phyloP scores from a whole-genome alignment of 148 eudicot species.

The Chenopodium formosanum region DNA sequence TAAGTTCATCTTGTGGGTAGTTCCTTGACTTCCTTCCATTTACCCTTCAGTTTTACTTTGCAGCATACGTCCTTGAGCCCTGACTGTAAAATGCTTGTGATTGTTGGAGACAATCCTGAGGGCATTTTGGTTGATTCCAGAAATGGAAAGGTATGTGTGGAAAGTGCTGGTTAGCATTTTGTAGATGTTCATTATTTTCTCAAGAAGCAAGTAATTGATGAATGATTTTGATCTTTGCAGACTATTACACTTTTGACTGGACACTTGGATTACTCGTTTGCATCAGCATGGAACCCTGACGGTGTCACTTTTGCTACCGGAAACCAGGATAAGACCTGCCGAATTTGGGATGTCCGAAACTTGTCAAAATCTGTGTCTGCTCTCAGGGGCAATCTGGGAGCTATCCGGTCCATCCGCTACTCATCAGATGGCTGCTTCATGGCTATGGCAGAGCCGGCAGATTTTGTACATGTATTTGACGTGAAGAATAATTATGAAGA shows the following conservation, averaged over 20 bases:
- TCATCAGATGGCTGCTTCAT: slow-evolving; percentile 78
- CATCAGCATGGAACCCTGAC: slow-evolving; percentile 87
- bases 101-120: slow-evolving; percentile 70
- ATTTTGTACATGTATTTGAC: slow-evolving; percentile 77
- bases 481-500: slow-evolving; percentile 51
- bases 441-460: slow-evolving; percentile 94
- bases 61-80: slow-evolving; percentile 87
- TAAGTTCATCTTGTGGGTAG: neutral
- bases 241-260: slow-evolving; percentile 45
- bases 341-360: slow-evolving; percentile 76
- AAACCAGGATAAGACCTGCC: slow-evolving; percentile 84
- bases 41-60: slow-evolving; percentile 7
- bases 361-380: slow-evolving; percentile 53
- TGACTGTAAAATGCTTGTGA: slow-evolving; percentile 53
- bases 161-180: too few species aligned
- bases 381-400: slow-evolving; percentile 72
- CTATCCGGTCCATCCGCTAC: slow-evolving; percentile 77
- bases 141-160: slow-evolving; percentile 56
- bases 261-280: slow-evolving; percentile 77
- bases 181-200: neutral
- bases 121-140: slow-evolving; percentile 57
- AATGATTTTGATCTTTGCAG: slow-evolving; percentile 32
- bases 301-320: slow-evolving; percentile 80
- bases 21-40: neutral
- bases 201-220: neutral